These are phyloP conservation scores for Mucor circinelloides DNA, from an alignment of 371 early-diverging fungal species.

Conservation along the genomic window DNA sequence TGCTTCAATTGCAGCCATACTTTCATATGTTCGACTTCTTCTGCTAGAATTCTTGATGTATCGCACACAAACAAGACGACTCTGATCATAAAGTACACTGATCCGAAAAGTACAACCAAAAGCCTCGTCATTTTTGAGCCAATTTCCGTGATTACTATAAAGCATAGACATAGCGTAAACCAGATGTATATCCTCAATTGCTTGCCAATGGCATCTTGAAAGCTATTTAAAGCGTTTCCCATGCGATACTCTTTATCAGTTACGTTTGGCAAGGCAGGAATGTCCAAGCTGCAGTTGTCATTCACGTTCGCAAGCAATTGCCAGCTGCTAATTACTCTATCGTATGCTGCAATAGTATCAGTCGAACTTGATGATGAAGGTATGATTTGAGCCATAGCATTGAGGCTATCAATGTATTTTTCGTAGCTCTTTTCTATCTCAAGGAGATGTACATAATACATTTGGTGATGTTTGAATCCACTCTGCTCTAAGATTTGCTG, in stretches of 20 bases:
- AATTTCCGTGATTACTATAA: not conserved
- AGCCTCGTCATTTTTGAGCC: not conserved
- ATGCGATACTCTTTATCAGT: not conserved
- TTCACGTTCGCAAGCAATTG: not conserved
- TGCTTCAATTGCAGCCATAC: not conserved
- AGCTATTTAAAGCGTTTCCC: not conserved
- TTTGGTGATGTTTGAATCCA: not conserved
- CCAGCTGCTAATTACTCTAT: not conserved
- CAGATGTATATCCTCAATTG: not conserved
- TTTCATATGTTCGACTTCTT: not conserved
- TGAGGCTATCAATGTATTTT: not conserved
- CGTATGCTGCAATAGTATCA: not conserved
- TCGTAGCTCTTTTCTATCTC: not conserved
- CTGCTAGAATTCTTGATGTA: not conserved
- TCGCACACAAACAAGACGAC: not conserved
- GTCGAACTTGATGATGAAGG: not conserved
- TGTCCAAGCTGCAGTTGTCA: not conserved
- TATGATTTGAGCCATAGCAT: not conserved
- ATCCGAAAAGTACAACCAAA: not conserved
- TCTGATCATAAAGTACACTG: not conserved
- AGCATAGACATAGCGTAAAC: not conserved
- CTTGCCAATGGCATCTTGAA: not conserved
- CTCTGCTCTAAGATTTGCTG: not conserved
- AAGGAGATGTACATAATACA: not conserved
- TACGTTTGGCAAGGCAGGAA: not conserved